A percentile compares a stretch with the other conserved stretches of the same genome.
These are phyloP conservation scores for Nicotiana paniculata DNA, from an alignment of 257 asterid genomes.

Conservation along the genomic window DNA sequence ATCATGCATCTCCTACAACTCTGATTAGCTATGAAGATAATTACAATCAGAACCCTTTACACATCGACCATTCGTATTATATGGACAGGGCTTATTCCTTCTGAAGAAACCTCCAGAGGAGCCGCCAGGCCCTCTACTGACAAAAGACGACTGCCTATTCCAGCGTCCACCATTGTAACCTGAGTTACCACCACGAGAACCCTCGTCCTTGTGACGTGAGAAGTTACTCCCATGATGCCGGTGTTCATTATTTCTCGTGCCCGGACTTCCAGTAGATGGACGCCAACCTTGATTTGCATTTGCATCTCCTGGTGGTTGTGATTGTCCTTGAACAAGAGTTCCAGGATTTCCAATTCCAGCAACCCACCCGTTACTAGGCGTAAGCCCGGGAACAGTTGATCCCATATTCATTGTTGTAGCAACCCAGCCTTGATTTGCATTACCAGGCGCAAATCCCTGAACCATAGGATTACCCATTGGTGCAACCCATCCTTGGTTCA, in stretches of 20 bases:
- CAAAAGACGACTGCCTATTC: slow-evolving; percentile 57
- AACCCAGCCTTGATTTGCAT: slow-evolving; percentile 34
- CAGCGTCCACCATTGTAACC: slow-evolving; percentile 54
- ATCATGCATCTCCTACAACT: slow-evolving; percentile 7
- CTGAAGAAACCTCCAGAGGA: slow-evolving; percentile 19
- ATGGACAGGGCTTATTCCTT: slow-evolving; percentile 54
- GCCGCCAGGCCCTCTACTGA: slow-evolving; percentile 33
- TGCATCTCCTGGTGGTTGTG: slow-evolving; percentile 24
- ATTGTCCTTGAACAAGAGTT: slow-evolving; percentile 38
- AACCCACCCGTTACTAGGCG: slow-evolving; percentile 26
- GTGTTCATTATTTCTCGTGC: slow-evolving; percentile 47
- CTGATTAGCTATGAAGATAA: slow-evolving; percentile 42
- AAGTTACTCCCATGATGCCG: slow-evolving; percentile 34
- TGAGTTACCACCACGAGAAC: slow-evolving; percentile 20
- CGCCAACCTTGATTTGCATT: slow-evolving; percentile 48
- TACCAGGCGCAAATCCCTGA: slow-evolving; percentile 32
- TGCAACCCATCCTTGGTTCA: slow-evolving; percentile 48
- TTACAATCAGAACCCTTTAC: slow-evolving; percentile 68
- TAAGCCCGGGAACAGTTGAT: slow-evolving; percentile 28
- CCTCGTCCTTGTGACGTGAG: slow-evolving; percentile 34
- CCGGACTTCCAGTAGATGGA: slow-evolving; percentile 37
- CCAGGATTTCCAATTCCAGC: slow-evolving; percentile 23
- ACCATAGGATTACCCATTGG: slow-evolving; percentile 32
- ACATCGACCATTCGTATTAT: slow-evolving; percentile 50
- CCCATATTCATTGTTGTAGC: slow-evolving; percentile 39